Conservation (phyloP, 345 rosid species). For the Eucalyptus caleyi region DNA sequence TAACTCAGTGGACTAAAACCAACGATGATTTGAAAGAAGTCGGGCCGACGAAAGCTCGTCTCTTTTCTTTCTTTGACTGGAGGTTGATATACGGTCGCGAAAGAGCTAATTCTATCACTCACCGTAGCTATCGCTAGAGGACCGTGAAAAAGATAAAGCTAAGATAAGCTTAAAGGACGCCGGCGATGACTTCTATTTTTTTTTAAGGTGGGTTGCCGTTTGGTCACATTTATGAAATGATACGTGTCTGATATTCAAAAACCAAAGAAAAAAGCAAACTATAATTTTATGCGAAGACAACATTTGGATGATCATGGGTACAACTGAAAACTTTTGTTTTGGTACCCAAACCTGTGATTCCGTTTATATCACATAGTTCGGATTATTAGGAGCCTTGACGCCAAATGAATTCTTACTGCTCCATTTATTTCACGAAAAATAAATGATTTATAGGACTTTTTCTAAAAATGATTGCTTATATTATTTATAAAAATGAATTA, state of each 20-base stretch:
- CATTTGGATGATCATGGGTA: neutral
- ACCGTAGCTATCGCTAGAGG: neutral
- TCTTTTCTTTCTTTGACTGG: neutral
- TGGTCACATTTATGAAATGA: neutral
- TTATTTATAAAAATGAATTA: neutral
- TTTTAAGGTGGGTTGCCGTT: neutral
- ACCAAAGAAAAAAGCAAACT: neutral
- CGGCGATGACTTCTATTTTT: neutral
- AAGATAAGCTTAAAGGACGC: neutral
- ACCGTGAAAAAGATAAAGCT: neutral
- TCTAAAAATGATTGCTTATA: fast-evolving
- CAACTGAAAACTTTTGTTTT: neutral
- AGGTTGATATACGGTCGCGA: neutral
- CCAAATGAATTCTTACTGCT: neutral
- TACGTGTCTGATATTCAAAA: neutral
- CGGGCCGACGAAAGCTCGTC: neutral
- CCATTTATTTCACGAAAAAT: neutral
- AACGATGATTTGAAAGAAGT: neutral
- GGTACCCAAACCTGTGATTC: neutral
- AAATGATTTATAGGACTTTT: neutral
- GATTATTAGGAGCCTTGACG: neutral
- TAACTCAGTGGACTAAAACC: neutral
- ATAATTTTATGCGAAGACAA: neutral
- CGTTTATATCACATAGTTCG: neutral
- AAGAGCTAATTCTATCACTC: neutral